Percentiles rank a stretch among this genome's conserved stretches.
These are phyloP conservation scores for Dissoconium aciculare DNA, from an alignment of 2,329 filamentous ascomycete genomes.

Conservation along the genomic window DNA sequence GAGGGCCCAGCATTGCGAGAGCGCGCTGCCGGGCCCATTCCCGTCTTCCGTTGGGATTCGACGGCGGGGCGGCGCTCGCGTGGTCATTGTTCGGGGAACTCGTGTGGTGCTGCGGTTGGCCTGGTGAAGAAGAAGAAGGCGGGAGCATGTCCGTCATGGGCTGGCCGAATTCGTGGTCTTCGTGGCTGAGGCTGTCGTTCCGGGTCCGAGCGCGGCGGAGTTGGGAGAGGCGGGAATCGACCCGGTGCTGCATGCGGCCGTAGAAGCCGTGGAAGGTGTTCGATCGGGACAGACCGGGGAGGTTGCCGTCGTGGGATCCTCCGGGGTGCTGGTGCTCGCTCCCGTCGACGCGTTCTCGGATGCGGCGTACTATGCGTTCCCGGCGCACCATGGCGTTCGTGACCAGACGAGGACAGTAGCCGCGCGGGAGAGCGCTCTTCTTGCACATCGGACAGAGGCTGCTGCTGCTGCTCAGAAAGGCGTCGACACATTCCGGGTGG, in stretches of 20 bases:
- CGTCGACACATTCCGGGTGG: conserved; percentile 81
- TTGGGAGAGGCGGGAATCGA: neutral
- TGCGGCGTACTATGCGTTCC: conserved; percentile 52
- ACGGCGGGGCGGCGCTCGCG: neutral
- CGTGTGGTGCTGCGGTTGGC: neutral
- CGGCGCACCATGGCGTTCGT: conserved; percentile 78
- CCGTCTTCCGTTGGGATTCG: conserved; percentile 19
- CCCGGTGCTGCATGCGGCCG: neutral
- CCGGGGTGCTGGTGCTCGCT: conserved; percentile 1
- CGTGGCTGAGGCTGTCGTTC: neutral
- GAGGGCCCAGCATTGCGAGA: conserved; percentile 27
- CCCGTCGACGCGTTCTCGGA: conserved; percentile 37
- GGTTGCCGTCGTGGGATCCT: neutral
- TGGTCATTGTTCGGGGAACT: neutral
- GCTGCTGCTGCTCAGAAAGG: conserved; percentile 61
- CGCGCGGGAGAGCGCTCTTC: conserved; percentile 59
- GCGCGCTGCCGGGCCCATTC: conserved; percentile 34
- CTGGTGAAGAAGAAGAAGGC: neutral
- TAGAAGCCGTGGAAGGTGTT: neutral
- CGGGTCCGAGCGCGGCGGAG: neutral
- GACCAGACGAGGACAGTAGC: conserved; percentile 41
- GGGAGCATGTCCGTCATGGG: neutral
- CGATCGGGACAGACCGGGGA: conserved; percentile 2
- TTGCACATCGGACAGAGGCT: conserved; percentile 89
- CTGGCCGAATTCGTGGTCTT: neutral